A percentile compares a stretch with the other conserved stretches of the same genome.
Evolutionary conservation across 148 eudicot genomes (phyloP).

Genomic region (Hydrangea macrophylla): DNA sequence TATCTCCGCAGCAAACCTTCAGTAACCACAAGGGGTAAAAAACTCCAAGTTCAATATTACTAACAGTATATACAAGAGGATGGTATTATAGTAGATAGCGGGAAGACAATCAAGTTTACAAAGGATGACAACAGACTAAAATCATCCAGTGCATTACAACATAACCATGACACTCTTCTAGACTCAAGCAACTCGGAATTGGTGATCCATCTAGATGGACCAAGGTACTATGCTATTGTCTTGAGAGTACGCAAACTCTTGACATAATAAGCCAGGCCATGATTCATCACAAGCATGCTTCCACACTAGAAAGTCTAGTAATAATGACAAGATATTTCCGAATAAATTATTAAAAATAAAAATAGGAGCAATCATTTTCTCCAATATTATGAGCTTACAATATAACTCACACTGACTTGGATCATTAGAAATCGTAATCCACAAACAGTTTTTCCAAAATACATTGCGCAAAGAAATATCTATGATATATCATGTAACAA

Average conservation of each 20-base stretch:
- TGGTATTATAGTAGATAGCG: background rate
- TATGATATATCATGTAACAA: background rate
- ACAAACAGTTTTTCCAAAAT: too few relatives aligned
- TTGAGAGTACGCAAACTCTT: background rate
- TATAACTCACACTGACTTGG: background rate
- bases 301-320: background rate
- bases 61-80: background rate
- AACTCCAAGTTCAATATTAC: too few relatives aligned
- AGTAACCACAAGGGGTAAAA: conserved; percentile 20
- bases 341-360: too few relatives aligned
- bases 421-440: too few relatives aligned
- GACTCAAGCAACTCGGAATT: background rate
- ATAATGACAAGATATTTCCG: background rate
- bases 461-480: too few relatives aligned
- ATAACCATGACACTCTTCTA: background rate
- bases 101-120: background rate
- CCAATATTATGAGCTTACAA: background rate
- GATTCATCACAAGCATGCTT: background rate
- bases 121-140: background rate
- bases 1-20: conserved; percentile 96
- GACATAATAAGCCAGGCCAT: background rate
- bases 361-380: background rate
- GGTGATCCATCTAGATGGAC: conserved; percentile 3
- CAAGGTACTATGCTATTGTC: background rate
- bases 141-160: background rate